Conservation (phyloP, 768 basidiomycete genomes). For the Suillus luteus region DNA sequence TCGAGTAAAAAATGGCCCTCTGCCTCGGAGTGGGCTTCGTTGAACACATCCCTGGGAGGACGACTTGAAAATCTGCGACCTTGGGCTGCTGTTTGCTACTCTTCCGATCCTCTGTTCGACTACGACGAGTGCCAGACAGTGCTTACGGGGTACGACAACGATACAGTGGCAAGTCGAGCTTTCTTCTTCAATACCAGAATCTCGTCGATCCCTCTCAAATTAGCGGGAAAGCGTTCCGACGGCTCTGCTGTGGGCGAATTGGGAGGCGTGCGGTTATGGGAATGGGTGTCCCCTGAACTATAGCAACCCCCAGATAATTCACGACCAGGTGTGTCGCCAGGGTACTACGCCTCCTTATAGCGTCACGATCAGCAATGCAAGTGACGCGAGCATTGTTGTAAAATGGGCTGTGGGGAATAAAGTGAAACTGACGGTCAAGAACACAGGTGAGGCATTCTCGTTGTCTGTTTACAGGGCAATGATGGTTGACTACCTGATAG, state of each 20-base stretch:
- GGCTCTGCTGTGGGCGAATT: constrained; percentile 27
- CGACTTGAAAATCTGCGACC: constrained; percentile 18
- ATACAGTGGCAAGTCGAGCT: constrained; percentile 10
- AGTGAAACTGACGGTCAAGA: constrained; percentile 25
- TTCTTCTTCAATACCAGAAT: not conserved
- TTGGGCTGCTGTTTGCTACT: constrained; percentile 20
- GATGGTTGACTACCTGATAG: constrained; percentile 7
- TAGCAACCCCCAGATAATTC: constrained; percentile 20
- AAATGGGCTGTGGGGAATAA: constrained; percentile 24
- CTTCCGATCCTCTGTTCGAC: constrained; percentile 16
- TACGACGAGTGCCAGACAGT: constrained; percentile 14
- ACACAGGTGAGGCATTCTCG: constrained; percentile 21
- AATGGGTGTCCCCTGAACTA: constrained; percentile 25
- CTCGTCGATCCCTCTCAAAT: not conserved
- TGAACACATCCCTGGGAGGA: constrained; percentile 18
- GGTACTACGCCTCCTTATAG: constrained; percentile 26
- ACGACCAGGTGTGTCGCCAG: constrained; percentile 17
- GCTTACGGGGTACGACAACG: constrained; percentile 17
- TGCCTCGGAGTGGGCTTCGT: constrained; percentile 12
- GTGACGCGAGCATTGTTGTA: constrained; percentile 24
- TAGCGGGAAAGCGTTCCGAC: constrained; percentile 24
- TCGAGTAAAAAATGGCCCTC: constrained; percentile 16
- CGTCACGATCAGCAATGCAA: constrained; percentile 19
- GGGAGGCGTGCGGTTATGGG: constrained; percentile 23
- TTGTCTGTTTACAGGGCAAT: not conserved